phyloP scores from a whole-genome alignment of 805 yeast genomes.

The Yarrowia porcina region DNA sequence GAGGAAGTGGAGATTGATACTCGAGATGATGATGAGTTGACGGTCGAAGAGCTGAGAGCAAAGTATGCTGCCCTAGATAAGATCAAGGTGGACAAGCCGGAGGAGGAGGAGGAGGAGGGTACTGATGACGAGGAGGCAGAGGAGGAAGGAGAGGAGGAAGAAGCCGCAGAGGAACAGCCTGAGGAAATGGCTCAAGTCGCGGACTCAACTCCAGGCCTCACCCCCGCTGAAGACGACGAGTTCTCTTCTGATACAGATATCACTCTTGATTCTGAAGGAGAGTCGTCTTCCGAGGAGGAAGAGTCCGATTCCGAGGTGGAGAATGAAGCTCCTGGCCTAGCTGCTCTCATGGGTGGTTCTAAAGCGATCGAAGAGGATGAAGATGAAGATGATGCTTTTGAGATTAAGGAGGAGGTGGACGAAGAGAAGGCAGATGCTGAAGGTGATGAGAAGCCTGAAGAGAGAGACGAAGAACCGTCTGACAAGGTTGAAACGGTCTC shows the following conservation, averaged over 20 bases:
- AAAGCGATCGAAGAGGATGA: constrained; percentile 14
- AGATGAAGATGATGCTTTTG: constrained; percentile 15
- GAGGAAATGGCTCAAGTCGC: too few relatives aligned
- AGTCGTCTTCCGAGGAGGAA: constrained; percentile 15
- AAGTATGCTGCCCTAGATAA: constrained; percentile 52
- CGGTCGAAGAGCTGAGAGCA: constrained; percentile 53
- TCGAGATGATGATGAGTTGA: constrained; percentile 48
- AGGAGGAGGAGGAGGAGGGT: constrained; percentile 31
- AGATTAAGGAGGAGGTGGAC: constrained; percentile 6
- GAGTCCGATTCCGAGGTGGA: constrained; percentile 25
- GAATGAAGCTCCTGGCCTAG: constrained; percentile 4
- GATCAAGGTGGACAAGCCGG: constrained; percentile 31
- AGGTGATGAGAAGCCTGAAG: background rate
- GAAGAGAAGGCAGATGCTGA: background rate
- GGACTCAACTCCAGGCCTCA: background rate
- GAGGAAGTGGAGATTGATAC: constrained; percentile 30
- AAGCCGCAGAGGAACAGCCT: background rate
- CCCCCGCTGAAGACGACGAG: constrained; percentile 4
- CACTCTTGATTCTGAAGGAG: constrained; percentile 20
- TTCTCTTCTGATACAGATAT: constrained; percentile 7
- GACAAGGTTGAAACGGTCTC: background rate
- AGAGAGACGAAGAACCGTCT: background rate
- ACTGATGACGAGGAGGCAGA: constrained; percentile 28
- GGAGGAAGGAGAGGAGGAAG: background rate
- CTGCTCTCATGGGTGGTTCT: constrained; percentile 3